phyloP scores from a whole-genome alignment of 768 basidiomycete species.

The Fistulinella prunicolor region DNA sequence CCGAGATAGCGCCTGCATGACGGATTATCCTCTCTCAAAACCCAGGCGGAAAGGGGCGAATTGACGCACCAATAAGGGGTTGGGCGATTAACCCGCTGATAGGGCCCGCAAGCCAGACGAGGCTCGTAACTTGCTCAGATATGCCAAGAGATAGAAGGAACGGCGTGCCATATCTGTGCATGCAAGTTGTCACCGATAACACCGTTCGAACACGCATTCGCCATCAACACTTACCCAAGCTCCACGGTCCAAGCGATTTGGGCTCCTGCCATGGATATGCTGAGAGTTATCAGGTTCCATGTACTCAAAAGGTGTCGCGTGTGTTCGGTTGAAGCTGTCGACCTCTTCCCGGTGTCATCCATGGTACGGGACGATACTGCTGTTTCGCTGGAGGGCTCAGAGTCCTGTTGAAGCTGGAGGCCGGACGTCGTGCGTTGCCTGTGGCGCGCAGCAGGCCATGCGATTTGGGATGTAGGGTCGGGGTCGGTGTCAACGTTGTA shows the following conservation, averaged over 20 bases:
- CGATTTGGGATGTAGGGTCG: slow-evolving; percentile 75
- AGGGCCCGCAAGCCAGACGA: slow-evolving; percentile 95
- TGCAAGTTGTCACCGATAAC: slow-evolving; percentile 1
- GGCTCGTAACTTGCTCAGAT: slow-evolving; percentile 84
- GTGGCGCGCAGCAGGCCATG: slow-evolving; percentile 60
- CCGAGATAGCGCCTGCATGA: slow-evolving; percentile 83
- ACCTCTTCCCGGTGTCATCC: slow-evolving; percentile 28
- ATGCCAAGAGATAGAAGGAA: slow-evolving; percentile 80
- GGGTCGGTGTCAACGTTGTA: slow-evolving; percentile 53
- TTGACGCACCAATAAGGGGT: slow-evolving; percentile 83
- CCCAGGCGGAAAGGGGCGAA: not conserved
- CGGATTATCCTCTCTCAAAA: slow-evolving; percentile 4
- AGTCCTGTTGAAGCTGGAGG: slow-evolving; percentile 21
- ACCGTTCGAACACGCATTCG: slow-evolving; percentile 1
- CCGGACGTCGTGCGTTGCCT: slow-evolving; percentile 29
- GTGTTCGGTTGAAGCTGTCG: slow-evolving; percentile 19
- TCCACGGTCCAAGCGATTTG: slow-evolving; percentile 97
- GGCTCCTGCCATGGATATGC: slow-evolving; percentile 91
- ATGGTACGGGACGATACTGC: slow-evolving; percentile 32
- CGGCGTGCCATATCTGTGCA: slow-evolving; percentile 86
- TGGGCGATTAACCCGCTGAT: slow-evolving; percentile 95
- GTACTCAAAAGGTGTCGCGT: slow-evolving; percentile 35
- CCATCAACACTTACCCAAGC: slow-evolving; percentile 61
- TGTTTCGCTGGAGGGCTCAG: slow-evolving; percentile 19
- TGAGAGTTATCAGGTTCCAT: slow-evolving; percentile 78